These are phyloP conservation scores for Lactifluus echinatus DNA, from an alignment of 768 basidiomycete genomes.

Conservation along the genomic window DNA sequence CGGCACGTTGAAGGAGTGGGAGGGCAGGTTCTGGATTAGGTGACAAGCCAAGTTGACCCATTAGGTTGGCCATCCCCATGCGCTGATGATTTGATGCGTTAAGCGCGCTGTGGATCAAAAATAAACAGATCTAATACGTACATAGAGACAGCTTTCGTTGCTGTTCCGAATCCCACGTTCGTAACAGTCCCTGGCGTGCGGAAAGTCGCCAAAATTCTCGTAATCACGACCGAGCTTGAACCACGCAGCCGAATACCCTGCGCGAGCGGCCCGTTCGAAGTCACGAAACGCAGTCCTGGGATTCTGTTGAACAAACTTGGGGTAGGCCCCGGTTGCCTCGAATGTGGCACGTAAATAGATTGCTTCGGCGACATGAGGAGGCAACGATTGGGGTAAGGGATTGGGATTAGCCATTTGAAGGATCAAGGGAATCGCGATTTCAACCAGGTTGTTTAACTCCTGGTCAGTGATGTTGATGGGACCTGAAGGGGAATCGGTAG, in stretches of 20 bases:
- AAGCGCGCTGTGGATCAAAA: constrained; percentile 11
- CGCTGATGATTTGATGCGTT: constrained; percentile 42
- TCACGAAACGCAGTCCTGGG: constrained; percentile 80
- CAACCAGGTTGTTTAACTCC: constrained; percentile 48
- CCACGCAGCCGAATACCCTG: constrained; percentile 77
- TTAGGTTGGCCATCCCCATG: constrained; percentile 85
- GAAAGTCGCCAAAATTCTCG: constrained; percentile 71
- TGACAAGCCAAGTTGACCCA: constrained; percentile 73
- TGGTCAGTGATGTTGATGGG: constrained; percentile 51
- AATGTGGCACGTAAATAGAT: constrained; percentile 69
- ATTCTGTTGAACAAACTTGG: constrained; percentile 53
- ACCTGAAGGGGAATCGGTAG: constrained; percentile 32
- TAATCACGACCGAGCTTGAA: constrained; percentile 88
- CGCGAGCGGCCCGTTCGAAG: constrained; percentile 75
- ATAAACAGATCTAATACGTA: constrained; percentile 20
- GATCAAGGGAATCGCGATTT: constrained; percentile 57
- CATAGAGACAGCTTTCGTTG: constrained; percentile 78
- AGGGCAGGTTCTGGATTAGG: constrained; percentile 49
- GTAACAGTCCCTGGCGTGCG: constrained; percentile 77
- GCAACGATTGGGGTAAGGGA: constrained; percentile 29
- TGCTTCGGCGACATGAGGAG: constrained; percentile 55
- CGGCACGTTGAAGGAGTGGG: constrained; percentile 68
- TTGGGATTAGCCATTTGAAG: constrained; percentile 42
- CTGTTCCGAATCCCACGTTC: constrained; percentile 67
- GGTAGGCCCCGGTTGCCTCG: constrained; percentile 63